Evolutionary conservation across 2,329 filamentous ascomycete species (phyloP).

Genomic region (Calonectria fujianensis): DNA sequence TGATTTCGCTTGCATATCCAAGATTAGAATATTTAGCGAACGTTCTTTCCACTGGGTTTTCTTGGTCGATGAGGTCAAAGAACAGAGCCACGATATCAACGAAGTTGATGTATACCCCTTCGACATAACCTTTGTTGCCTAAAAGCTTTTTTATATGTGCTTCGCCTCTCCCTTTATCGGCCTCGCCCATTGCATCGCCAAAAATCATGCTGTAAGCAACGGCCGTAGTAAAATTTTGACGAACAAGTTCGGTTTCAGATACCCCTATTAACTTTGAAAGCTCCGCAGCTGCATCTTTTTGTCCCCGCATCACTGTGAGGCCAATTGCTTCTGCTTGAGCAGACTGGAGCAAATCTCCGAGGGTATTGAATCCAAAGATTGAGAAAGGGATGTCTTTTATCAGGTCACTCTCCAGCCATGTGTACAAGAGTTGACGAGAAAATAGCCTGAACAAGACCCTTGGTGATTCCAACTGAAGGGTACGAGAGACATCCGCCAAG

Average conservation of each 20-base stretch:
- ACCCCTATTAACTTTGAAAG: constrained; percentile 76
- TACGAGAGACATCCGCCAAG: constrained; percentile 78
- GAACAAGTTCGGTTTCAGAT: constrained; percentile 75
- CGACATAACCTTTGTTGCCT: constrained; percentile 78
- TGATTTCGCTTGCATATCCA: constrained; percentile 75
- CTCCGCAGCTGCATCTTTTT: constrained; percentile 76
- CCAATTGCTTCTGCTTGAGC: constrained; percentile 86
- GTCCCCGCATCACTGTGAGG: constrained; percentile 87
- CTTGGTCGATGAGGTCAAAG: constrained; percentile 85
- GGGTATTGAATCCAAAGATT: constrained; percentile 86
- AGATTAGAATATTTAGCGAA: constrained; percentile 77
- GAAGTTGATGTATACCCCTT: constrained; percentile 81
- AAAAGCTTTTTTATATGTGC: constrained; percentile 80
- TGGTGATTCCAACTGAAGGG: constrained; percentile 79
- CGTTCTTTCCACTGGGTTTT: constrained; percentile 81
- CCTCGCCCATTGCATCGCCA: constrained; percentile 55
- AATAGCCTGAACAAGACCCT: constrained; percentile 88
- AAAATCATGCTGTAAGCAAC: constrained; percentile 90
- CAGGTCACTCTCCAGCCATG: constrained; percentile 84
- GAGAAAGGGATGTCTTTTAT: constrained; percentile 85
- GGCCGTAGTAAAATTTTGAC: constrained; percentile 83
- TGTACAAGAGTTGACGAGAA: constrained; percentile 90
- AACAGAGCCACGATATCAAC: constrained; percentile 85
- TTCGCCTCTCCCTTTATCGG: constrained; percentile 74
- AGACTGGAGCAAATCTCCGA: constrained; percentile 81